Evolutionary conservation across 2,329 filamentous ascomycete species (phyloP), one percentile per base, ranked within the genome.

Genomic region (Hymenoscyphus linearis): DNA sequence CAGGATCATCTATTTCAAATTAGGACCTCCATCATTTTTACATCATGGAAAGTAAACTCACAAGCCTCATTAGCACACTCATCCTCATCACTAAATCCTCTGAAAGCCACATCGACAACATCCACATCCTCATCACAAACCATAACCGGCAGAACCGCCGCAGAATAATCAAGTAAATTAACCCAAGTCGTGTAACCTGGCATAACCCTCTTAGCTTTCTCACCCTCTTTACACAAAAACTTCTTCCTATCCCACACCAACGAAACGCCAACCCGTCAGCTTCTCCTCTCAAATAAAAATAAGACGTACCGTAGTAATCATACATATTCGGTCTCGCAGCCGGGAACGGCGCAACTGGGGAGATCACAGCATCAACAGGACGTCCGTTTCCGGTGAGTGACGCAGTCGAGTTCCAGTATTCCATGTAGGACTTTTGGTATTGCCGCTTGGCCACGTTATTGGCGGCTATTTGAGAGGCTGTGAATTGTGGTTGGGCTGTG

Each of bases 141-240:
- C 0, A 82, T 83, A 14, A 78, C 80, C 0, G 85, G 85, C 14
- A 88, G 73, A 0, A 82, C 79, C 4, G 85, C 71, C 0, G 84
- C 80, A 0, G 82, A 76, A 65, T 87, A 88, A 67, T 88, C 85
- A 0, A 87, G 74, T 10, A 86, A 73, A 65, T 87, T 66, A 25
- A 67, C 65, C 64, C 65, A 67, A 4, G 60, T 50, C 4, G 56
- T 57, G 13, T 65, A 59, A 16, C 62, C 65, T 66, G 62, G 64
- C 58, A 66, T 60, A 2, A 66, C 22, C 27, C 65, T 60, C 55
- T 67, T 66, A 62, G 60, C 52, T 52, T 64, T 66, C 7, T 52
- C 58, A 18, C 52, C 60, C 25, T 25, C 59, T 4, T 60, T 58
- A 62, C 62, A 61, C 59, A 55, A 55, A 18, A 55, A 55, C 60